Conservation (phyloP, 345 rosid genomes). For the Citrus trifoliata region DNA sequence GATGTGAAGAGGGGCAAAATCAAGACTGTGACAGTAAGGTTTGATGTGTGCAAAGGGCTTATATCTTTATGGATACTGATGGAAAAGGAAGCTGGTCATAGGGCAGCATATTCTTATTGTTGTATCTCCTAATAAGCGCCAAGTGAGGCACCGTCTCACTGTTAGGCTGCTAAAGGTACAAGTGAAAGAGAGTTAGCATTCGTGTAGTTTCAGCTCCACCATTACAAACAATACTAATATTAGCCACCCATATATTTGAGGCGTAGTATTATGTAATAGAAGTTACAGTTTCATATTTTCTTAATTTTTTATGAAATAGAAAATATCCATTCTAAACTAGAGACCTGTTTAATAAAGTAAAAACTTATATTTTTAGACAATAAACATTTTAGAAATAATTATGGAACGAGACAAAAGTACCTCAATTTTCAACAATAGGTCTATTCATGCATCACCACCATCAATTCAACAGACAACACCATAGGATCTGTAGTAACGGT, state of each 20-base stretch:
- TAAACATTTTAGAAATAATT: not conserved
- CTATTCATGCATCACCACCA: too few species aligned
- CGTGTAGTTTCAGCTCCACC: not conserved
- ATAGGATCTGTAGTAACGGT: too few species aligned
- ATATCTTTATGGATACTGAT: conserved; percentile 38
- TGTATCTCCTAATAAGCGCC: conserved; percentile 44
- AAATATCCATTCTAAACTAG: not conserved
- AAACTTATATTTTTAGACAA: not conserved
- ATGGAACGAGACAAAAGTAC: too few species aligned
- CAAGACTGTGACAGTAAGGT: conserved; percentile 27
- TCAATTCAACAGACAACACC: too few species aligned
- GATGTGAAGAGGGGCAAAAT: conserved; percentile 41
- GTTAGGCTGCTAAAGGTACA: conserved; percentile 25
- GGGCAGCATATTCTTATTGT: conserved; percentile 40
- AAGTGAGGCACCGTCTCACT: conserved; percentile 33
- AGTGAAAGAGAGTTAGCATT: not conserved
- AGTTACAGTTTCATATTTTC: not conserved
- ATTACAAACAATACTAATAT: conserved; percentile 8
- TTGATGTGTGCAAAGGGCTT: conserved; percentile 49
- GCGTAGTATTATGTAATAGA: not conserved
- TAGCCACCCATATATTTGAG: not conserved
- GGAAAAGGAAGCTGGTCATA: conserved; percentile 43
- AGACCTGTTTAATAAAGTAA: too few species aligned
- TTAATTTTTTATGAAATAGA: not conserved
- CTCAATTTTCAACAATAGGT: too few species aligned